Percentiles rank a stretch among this genome's conserved stretches.
phyloP scores from a whole-genome alignment of 208 protist genomes.

The Acanthamoeba sp. region DNA sequence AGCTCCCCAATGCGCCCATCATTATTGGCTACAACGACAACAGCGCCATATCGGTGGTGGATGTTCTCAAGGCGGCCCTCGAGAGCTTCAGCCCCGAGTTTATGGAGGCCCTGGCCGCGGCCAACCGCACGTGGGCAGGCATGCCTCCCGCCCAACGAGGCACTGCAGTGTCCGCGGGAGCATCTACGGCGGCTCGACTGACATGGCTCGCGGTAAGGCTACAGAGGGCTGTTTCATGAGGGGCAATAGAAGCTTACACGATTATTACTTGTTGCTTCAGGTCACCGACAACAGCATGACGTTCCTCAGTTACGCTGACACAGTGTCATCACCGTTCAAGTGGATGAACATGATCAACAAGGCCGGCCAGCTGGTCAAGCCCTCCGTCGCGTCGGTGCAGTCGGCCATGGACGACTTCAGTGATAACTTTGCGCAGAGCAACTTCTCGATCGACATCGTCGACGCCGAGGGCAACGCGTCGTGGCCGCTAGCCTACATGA shows the following conservation, averaged over 20 bases:
- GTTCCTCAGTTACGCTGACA: background rate
- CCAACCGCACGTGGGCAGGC: conserved; percentile 21
- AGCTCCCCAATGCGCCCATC: conserved; percentile 34
- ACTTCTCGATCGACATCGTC: conserved; percentile 58
- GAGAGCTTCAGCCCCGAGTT: conserved; percentile 55
- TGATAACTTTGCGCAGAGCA: background rate
- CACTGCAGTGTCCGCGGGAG: background rate
- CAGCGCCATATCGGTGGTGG: background rate
- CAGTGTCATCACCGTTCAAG: background rate
- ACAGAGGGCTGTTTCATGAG: background rate
- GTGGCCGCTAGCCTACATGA: conserved; percentile 34
- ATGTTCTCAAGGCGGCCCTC: background rate
- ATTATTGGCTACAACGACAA: conserved; percentile 39
- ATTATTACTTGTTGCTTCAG: background rate
- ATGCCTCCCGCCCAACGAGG: background rate
- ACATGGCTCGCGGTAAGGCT: background rate
- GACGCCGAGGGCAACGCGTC: background rate
- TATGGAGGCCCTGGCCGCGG: background rate
- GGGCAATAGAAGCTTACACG: too few species aligned
- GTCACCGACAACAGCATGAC: conserved; percentile 18
- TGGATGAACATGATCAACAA: conserved; percentile 64
- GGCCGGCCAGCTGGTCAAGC: background rate
- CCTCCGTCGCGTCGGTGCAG: conserved; percentile 20
- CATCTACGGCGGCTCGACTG: background rate
- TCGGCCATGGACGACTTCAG: conserved; percentile 16